phyloP scores from a whole-genome alignment of 2,329 filamentous ascomycete species.

The Pseudogymnoascus sp. region DNA sequence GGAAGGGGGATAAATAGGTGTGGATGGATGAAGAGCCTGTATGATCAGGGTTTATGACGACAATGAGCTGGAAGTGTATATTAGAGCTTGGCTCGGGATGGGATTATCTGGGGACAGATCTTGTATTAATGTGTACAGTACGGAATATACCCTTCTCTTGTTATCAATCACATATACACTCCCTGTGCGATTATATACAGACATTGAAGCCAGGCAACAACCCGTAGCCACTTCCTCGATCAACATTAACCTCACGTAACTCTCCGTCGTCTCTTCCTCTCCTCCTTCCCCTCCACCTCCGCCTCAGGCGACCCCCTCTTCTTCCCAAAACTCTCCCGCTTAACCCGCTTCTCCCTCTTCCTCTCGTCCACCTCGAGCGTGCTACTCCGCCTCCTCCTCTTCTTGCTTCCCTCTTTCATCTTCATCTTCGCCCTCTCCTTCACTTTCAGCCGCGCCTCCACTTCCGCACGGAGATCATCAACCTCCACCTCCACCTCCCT shows the following conservation, averaged over 20 bases:
- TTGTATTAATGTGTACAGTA: constrained; percentile 1
- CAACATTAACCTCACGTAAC: not conserved
- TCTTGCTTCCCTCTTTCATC: constrained; percentile 8
- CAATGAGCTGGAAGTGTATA: constrained; percentile 6
- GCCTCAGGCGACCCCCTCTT: constrained; percentile 1
- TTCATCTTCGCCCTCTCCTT: constrained; percentile 6
- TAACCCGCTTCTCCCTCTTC: constrained; percentile 6
- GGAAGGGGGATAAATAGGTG: constrained; percentile 29
- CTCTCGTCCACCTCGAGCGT: not conserved
- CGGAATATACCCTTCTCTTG: not conserved
- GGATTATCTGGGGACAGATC: not conserved
- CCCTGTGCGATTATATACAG: not conserved
- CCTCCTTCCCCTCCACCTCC: not conserved
- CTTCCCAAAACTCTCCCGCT: constrained; percentile 5
- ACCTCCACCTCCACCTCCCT: not conserved
- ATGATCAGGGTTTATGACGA: constrained; percentile 17
- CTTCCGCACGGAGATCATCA: constrained; percentile 9
- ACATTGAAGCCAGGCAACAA: not conserved
- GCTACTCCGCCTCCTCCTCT: constrained; percentile 6
- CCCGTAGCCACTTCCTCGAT: not conserved
- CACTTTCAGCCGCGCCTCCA: constrained; percentile 3
- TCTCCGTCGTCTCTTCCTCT: not conserved
- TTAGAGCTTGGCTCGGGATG: not conserved
- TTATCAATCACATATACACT: not conserved
- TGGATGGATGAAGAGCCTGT: constrained; percentile 23